These are phyloP conservation scores for Curvularia lunata DNA, from an alignment of 2,329 filamentous ascomycete genomes.

Conservation along the genomic window DNA sequence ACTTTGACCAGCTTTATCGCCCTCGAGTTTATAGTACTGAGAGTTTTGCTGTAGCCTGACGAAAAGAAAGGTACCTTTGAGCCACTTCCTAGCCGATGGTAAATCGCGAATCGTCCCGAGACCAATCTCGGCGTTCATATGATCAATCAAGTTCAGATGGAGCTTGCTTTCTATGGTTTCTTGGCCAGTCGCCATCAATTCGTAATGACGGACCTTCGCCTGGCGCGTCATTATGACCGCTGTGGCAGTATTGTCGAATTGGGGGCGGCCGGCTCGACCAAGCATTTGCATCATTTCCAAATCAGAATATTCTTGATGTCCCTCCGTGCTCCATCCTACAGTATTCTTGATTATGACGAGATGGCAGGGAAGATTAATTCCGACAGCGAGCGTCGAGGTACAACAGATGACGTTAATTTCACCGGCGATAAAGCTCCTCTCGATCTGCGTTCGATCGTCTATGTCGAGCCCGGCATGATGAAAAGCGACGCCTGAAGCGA, in stretches of 20 bases:
- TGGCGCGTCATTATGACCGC: slow-evolving; percentile 80
- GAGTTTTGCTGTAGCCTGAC: slow-evolving; percentile 76
- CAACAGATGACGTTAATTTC: slow-evolving; percentile 84
- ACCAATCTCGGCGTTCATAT: slow-evolving; percentile 83
- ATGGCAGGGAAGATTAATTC: slow-evolving; percentile 83
- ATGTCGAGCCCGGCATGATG: slow-evolving; percentile 78
- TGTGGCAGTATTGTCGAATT: slow-evolving; percentile 77
- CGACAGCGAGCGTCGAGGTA: slow-evolving; percentile 83
- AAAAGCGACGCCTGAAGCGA: slow-evolving; percentile 72
- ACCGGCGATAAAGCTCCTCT: slow-evolving; percentile 71
- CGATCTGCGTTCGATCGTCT: slow-evolving; percentile 69
- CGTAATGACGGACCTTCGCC: slow-evolving; percentile 70
- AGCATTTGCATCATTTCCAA: slow-evolving; percentile 92
- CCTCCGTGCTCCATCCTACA: slow-evolving; percentile 62
- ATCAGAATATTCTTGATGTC: slow-evolving; percentile 74
- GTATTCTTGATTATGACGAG: slow-evolving; percentile 86
- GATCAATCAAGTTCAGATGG: slow-evolving; percentile 79
- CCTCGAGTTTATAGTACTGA: slow-evolving; percentile 69
- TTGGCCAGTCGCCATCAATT: slow-evolving; percentile 74
- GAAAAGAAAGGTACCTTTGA: slow-evolving; percentile 77
- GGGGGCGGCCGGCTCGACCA: slow-evolving; percentile 80
- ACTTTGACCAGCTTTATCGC: slow-evolving; percentile 55
- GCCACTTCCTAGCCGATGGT: slow-evolving; percentile 73
- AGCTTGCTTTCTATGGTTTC: slow-evolving; percentile 78
- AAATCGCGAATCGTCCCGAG: slow-evolving; percentile 73